Base-by-base conservation (phyloP, 306 rosid genomes). In the Malus fusca region DNA sequence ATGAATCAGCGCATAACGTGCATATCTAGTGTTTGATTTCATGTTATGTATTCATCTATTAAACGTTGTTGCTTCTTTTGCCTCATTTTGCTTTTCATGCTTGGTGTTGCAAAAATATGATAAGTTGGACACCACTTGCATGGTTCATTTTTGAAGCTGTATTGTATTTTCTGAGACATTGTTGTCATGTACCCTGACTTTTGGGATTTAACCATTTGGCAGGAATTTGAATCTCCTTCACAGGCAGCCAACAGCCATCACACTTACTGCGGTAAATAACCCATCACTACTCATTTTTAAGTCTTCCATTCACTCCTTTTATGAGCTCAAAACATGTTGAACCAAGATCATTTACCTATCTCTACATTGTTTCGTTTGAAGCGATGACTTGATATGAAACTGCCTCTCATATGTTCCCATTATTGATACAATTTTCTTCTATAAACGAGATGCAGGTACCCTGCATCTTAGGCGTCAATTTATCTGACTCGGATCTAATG, bases 221-320 rank as follows among this genome's bases (percentile, higher is more conserved):
- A 95, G 99, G 96, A 89, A 83, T 84, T 79, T 95, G 92, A 89
- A 85, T 85, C 46, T 82, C 79, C 93, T 95, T 81, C 90, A 89
- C 85, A 78, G 79, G 82, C 92, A 79, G 73, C 89, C 88, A 67
- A 69, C 81, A 64, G 77, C 65, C 44, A 8, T 84, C 86, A 80
- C 84, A 46, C 99, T 95, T 80, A 62, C 76, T 78, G 96, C 93
- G 81, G 99, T 92, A 69, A 87, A 74, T 43, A 74, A 75, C 77
- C 79, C 58, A 17, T 74, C 62, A 42, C 78, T 64, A 66, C 25
- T 76, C 25, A 10, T 56, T 8, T 51, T 56, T 71, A 21, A 40
- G 28, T 78, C 51, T 81, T 59, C 48, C 33, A 17, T 75, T 42
- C 59, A 13, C 28, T 35, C 61, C 31, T 23, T n/a, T 23, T 69